These are phyloP conservation scores for Geranium brycei DNA, from an alignment of 345 rosid genomes.

Conservation along the genomic window DNA sequence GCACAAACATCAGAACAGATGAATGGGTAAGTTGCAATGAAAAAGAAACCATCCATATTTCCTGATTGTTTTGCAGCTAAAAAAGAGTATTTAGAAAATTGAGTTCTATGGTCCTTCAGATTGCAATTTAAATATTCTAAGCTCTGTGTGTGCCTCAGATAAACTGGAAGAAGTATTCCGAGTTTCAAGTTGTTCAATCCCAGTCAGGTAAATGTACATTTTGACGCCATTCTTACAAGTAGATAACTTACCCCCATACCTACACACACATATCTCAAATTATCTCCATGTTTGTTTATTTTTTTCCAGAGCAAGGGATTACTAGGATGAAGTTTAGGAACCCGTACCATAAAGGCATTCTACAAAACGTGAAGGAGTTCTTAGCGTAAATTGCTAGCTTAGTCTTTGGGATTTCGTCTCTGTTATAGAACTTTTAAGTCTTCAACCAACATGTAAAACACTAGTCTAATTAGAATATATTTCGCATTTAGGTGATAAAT, in stretches of 20 bases:
- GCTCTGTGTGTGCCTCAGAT: constrained; percentile 19
- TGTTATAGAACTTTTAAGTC: too few relatives aligned
- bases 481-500: background rate
- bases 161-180: constrained; percentile 56
- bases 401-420: too few relatives aligned
- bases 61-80: background rate
- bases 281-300: background rate
- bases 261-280: background rate
- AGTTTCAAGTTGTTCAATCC: constrained; percentile 29
- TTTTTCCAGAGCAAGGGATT: constrained; percentile 22
- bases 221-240: background rate
- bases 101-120: background rate
- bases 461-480: background rate
- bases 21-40: constrained; percentile 50
- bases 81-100: too few relatives aligned
- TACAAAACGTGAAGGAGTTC: constrained; percentile 32
- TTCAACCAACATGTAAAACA: too few relatives aligned
- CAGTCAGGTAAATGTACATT: constrained; percentile 23
- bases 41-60: background rate
- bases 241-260: background rate
- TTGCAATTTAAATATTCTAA: background rate
- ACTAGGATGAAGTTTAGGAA: constrained; percentile 20
- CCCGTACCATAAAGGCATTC: constrained; percentile 41
- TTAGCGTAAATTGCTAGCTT: background rate
- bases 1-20: constrained; percentile 53